Conservation (phyloP, 176 grass and related monocot species). For the Oryza officinalis region DNA sequence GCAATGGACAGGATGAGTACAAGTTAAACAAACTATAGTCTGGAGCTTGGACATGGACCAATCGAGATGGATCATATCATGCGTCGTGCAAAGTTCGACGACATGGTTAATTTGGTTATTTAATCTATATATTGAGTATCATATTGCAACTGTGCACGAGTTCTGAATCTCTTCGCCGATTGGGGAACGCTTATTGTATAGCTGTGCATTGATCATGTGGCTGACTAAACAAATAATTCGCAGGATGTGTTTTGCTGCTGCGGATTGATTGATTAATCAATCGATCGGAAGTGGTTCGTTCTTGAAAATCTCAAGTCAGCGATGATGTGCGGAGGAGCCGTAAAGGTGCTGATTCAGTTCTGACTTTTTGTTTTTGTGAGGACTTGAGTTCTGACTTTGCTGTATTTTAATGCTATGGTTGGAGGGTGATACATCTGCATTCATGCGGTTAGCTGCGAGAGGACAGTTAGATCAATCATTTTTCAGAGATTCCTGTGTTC, state of each 20-base stretch:
- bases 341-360: not conserved
- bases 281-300: not conserved
- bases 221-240: constrained; percentile 6
- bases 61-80: not conserved
- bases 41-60: not conserved
- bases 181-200: not conserved
- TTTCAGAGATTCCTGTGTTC: not conserved
- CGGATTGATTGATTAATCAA: not conserved
- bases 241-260: not conserved
- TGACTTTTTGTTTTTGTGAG: constrained; percentile 28
- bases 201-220: constrained; percentile 27
- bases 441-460: not conserved
- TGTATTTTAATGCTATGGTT: not conserved
- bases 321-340: not conserved
- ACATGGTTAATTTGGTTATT: not conserved
- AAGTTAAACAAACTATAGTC: not conserved
- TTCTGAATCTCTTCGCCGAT: not conserved
- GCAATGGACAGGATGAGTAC: not conserved
- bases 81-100: not conserved
- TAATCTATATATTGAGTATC: not conserved
- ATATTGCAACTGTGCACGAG: not conserved
- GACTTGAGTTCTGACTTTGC: constrained; percentile 29
- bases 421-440: not conserved
- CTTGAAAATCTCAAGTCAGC: constrained; percentile 28
- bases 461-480: not conserved